Evolutionary conservation across 108 stramenopile genomes (phyloP).

Genomic region (Thalassiosira profunda): DNA sequence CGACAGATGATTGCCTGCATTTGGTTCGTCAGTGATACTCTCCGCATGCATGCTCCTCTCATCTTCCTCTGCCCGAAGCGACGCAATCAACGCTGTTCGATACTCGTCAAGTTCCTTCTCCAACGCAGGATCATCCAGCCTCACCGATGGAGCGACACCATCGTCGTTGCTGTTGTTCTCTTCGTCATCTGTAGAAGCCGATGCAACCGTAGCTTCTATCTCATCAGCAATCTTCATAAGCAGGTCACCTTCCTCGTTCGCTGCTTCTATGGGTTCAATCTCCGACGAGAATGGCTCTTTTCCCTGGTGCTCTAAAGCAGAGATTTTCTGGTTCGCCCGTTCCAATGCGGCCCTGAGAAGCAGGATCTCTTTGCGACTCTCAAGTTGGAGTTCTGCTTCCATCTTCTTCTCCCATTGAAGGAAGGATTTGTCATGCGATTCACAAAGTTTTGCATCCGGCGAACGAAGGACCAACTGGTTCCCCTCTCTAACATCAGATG

Average conservation of each 20-base stretch:
- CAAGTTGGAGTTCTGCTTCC: constrained; percentile 34
- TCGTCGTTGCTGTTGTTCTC: constrained; percentile 5
- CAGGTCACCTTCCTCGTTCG: constrained; percentile 18
- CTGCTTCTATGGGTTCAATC: constrained; percentile 43
- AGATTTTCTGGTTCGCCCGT: constrained; percentile 67
- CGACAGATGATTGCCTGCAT: constrained; percentile 15
- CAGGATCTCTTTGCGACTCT: constrained; percentile 49
- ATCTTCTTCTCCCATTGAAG: constrained; percentile 45
- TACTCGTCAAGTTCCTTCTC: constrained; percentile 50
- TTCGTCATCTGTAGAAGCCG: constrained; percentile 13
- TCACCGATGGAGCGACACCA: constrained; percentile 2
- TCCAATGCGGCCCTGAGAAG: constrained; percentile 60
- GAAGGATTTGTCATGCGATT: constrained; percentile 52
- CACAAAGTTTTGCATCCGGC: constrained; percentile 27
- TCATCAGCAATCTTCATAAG: constrained; percentile 44
- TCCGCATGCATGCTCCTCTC: not conserved
- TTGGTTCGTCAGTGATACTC: constrained; percentile 2
- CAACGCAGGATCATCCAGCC: constrained; percentile 35
- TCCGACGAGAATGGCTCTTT: constrained; percentile 42
- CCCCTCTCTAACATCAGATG: constrained; percentile 30
- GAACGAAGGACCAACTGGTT: constrained; percentile 34
- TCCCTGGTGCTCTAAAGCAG: constrained; percentile 23
- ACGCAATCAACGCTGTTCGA: constrained; percentile 26
- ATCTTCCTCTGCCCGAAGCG: constrained; percentile 5
- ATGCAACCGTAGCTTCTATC: constrained; percentile 35